Conservation (phyloP, 2,329 filamentous ascomycete species). For the Ceratocystis papillata region DNA sequence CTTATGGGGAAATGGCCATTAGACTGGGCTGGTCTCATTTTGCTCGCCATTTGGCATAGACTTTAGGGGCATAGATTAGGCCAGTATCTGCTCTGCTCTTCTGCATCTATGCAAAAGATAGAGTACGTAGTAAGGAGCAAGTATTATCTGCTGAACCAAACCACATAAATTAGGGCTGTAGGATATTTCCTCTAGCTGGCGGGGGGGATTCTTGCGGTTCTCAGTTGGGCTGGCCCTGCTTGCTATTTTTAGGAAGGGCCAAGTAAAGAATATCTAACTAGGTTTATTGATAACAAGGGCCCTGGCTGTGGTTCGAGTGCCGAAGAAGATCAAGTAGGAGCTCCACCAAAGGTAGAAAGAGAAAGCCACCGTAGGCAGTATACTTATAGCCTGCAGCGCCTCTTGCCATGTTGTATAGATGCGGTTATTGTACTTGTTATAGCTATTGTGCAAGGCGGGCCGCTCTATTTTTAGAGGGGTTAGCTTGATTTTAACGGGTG, state of each 20-base stretch:
- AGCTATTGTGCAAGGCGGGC: not conserved
- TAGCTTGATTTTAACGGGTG: not conserved
- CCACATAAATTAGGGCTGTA: too few species aligned
- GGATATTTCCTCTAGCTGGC: too few species aligned
- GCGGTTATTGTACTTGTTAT: not conserved
- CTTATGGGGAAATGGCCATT: too few species aligned
- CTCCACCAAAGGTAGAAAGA: not conserved
- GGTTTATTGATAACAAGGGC: not conserved
- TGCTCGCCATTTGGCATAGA: not conserved
- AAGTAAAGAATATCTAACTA: not conserved
- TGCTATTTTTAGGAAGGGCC: constrained; percentile 2
- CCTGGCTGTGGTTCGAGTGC: not conserved
- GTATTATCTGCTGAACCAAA: too few species aligned
- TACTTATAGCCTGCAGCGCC: not conserved
- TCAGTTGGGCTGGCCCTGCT: not conserved
- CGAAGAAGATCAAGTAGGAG: not conserved
- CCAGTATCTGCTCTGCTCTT: not conserved
- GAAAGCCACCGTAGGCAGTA: not conserved
- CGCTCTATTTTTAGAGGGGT: not conserved
- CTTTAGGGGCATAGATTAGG: not conserved
- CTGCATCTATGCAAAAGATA: not conserved
- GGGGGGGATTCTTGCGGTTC: too few species aligned
- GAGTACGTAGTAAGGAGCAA: not conserved
- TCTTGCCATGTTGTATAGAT: not conserved
- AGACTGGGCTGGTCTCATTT: not conserved